phyloP scores from a whole-genome alignment of 2,329 filamentous ascomycete species.

The Phialophora macrospora region DNA sequence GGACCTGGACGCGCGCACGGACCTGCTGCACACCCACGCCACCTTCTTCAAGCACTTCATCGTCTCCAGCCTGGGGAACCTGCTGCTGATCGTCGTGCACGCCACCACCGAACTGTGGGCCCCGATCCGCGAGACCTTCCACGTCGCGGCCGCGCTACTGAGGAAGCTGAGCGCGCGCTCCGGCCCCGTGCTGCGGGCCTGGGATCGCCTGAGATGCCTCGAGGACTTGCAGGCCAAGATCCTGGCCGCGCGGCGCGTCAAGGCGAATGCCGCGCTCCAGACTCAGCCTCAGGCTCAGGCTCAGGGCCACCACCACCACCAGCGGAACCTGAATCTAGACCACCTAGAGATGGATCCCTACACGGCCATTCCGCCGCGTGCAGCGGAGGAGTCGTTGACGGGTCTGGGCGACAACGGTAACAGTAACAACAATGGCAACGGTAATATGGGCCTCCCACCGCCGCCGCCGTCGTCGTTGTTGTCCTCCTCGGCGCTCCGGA shows the following conservation, averaged over 20 bases:
- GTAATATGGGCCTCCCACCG: neutral
- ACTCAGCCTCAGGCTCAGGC: no score
- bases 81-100: slow-evolving; percentile 16
- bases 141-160: slow-evolving; percentile 6
- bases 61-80: slow-evolving; percentile 17
- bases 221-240: slow-evolving; percentile 21
- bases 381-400: no score
- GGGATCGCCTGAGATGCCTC: slow-evolving; percentile 18
- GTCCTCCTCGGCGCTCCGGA: neutral
- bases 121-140: slow-evolving; percentile 9
- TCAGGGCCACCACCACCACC: no score
- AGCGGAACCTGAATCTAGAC: no score
- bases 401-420: neutral
- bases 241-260: slow-evolving; percentile 5
- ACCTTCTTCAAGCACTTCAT: slow-evolving; percentile 26
- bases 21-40: slow-evolving; percentile 10
- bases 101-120: slow-evolving; percentile 13
- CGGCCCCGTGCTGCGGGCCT: slow-evolving; percentile 13
- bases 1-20: slow-evolving; percentile 11
- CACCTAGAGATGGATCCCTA: no score
- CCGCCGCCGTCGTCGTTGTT: neutral
- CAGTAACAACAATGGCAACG: neutral
- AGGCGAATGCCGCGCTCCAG: neutral
- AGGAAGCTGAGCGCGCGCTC: slow-evolving; percentile 15
- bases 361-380: no score